Conservation (phyloP, 2,329 filamentous ascomycete species). For the Nothophaeocryptopus gaeumannii region DNA sequence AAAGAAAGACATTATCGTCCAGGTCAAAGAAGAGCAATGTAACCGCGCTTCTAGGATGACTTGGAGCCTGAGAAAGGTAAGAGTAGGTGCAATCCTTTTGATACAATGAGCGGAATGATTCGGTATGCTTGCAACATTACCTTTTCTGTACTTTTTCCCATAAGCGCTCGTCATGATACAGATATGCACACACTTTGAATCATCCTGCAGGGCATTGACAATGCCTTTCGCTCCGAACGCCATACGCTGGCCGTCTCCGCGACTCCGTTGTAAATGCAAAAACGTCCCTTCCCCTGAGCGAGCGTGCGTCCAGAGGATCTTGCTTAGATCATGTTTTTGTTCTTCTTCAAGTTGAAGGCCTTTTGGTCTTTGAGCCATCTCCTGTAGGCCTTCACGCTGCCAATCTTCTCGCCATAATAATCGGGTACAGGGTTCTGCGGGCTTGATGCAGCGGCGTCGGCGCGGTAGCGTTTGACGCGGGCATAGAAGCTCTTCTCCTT, state of each 20-base stretch:
- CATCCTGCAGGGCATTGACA: too few species aligned
- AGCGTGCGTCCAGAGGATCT: background rate
- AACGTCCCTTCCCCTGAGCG: background rate
- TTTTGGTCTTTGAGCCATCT: constrained; percentile 97
- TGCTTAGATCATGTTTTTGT: constrained; percentile 58
- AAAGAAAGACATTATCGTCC: too few species aligned
- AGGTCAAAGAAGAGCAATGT: too few species aligned
- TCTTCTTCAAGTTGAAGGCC: constrained; percentile 87
- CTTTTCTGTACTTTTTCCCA: too few species aligned
- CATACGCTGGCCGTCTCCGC: background rate
- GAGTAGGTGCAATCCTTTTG: too few species aligned
- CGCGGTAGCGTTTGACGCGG: constrained; percentile 85
- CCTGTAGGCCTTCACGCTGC: constrained; percentile 84
- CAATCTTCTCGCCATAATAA: constrained; percentile 98
- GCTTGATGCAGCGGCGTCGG: constrained; percentile 85
- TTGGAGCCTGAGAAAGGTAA: too few species aligned
- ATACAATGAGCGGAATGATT: too few species aligned
- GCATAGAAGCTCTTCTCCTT: constrained; percentile 95
- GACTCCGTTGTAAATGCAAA: constrained; percentile 8
- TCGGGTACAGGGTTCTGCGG: constrained; percentile 92
- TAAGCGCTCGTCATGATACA: too few species aligned
- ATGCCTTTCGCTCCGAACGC: background rate
- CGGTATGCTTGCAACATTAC: too few species aligned
- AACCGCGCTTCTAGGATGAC: too few species aligned
- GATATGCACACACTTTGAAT: too few species aligned